A percentile compares a stretch with the other conserved stretches of the same genome.
Evolutionary conservation across 2,329 filamentous ascomycete genomes (phyloP).

Genomic region (Paraphoma sp.): DNA sequence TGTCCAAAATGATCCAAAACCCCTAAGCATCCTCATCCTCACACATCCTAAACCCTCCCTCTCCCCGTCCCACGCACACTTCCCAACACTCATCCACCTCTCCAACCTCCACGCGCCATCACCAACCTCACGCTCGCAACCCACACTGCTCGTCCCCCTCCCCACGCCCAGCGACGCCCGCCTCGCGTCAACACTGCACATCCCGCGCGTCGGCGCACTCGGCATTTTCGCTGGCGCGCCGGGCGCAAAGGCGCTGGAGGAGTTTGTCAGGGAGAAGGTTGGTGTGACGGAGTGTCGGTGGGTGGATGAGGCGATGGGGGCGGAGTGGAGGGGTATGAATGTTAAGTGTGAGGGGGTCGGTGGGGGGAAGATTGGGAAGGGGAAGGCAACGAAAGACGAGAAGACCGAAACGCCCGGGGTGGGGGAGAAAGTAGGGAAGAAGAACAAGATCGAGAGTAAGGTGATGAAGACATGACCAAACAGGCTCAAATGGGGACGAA

Average conservation of each 20-base stretch:
- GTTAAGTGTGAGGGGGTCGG: conserved; percentile 9
- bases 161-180: conserved; percentile 65
- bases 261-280: conserved; percentile 63
- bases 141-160: conserved; percentile 67
- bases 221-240: conserved; percentile 65
- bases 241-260: conserved; percentile 62
- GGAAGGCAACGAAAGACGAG: too few relatives aligned
- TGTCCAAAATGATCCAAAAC: neutral
- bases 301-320: conserved; percentile 56
- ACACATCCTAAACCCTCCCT: conserved; percentile 41
- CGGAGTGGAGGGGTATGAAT: conserved; percentile 55
- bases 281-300: conserved; percentile 62
- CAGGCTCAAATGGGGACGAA: too few relatives aligned
- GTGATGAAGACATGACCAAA: neutral
- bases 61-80: conserved; percentile 42
- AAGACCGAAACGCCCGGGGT: too few relatives aligned
- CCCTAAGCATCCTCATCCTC: conserved; percentile 37
- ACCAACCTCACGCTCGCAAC: conserved; percentile 20
- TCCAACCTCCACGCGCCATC: conserved; percentile 15
- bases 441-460: neutral
- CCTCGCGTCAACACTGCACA: conserved; percentile 63
- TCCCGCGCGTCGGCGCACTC: conserved; percentile 70
- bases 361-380: neutral
- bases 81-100: conserved; percentile 41
- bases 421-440: neutral